A percentile compares a stretch with the other conserved stretches of the same genome.
Evolutionary conservation across 208 protist species (phyloP).

Genomic region (Crithidia acanthocephali): DNA sequence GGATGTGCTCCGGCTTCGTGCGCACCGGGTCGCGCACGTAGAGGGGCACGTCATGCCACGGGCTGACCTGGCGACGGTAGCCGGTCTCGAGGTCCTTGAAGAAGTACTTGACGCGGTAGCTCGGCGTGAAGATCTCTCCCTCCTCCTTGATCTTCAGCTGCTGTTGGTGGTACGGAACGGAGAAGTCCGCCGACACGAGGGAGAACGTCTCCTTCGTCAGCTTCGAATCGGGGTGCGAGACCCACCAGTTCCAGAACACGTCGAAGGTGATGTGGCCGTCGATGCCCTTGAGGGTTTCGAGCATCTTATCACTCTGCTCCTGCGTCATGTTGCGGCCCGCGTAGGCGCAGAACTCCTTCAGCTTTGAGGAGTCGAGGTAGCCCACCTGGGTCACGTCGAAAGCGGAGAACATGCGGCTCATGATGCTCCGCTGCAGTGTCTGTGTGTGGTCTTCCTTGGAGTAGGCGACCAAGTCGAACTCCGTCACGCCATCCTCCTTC

Average conservation of each 20-base stretch:
- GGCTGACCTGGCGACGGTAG: slow-evolving; percentile 78
- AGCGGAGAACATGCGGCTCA: slow-evolving; percentile 88
- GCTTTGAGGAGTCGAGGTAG: slow-evolving; percentile 60
- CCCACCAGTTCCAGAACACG: slow-evolving; percentile 89
- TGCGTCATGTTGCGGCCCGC: slow-evolving; percentile 56
- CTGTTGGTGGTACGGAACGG: slow-evolving; percentile 89
- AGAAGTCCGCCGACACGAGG: slow-evolving; percentile 87
- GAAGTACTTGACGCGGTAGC: slow-evolving; percentile 91
- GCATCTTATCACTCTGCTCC: slow-evolving; percentile 62
- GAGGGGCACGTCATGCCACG: slow-evolving; percentile 94
- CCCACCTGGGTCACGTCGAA: slow-evolving; percentile 88
- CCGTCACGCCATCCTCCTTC: slow-evolving; percentile 39
- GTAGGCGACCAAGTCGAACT: slow-evolving; percentile 87
- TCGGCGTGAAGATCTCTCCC: slow-evolving; percentile 90
- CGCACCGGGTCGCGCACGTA: slow-evolving; percentile 87
- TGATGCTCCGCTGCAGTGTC: slow-evolving; percentile 78
- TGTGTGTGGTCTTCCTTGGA: slow-evolving; percentile 77
- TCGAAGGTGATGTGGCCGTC: slow-evolving; percentile 82
- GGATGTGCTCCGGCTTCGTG: slow-evolving; percentile 80
- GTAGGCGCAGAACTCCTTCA: slow-evolving; percentile 85
- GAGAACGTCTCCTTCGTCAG: slow-evolving; percentile 77
- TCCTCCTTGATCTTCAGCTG: slow-evolving; percentile 86
- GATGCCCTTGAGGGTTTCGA: slow-evolving; percentile 54
- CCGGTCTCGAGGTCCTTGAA: slow-evolving; percentile 89
- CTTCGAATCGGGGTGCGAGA: slow-evolving; percentile 46